These are phyloP conservation scores for Nannochloris sp. DNA, from an alignment of 139 green algal species.

Conservation along the genomic window DNA sequence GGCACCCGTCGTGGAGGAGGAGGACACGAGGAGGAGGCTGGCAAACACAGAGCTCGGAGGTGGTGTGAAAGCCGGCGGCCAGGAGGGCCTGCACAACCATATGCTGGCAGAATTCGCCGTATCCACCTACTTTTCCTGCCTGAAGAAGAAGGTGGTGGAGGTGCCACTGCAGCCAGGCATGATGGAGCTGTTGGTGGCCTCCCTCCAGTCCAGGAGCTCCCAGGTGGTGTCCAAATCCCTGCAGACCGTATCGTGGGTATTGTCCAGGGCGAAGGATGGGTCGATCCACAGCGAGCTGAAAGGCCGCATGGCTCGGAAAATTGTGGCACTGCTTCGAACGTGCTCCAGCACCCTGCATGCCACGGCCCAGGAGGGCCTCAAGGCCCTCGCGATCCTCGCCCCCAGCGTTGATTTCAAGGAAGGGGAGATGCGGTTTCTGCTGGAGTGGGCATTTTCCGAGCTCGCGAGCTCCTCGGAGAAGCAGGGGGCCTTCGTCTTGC, in stretches of 20 bases:
- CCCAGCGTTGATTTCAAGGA: slow-evolving; percentile 24
- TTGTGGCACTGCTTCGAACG: slow-evolving; percentile 47
- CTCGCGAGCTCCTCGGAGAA: slow-evolving; percentile 34
- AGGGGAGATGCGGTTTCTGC: slow-evolving; percentile 67
- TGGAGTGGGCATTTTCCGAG: slow-evolving; percentile 69
- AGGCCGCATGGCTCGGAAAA: slow-evolving; percentile 1
- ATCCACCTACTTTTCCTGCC: slow-evolving; percentile 42
- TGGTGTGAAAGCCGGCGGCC: too few relatives aligned
- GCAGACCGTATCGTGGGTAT: slow-evolving; percentile 37
- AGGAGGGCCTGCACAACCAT: slow-evolving; percentile 40
- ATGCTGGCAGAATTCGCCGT: slow-evolving; percentile 76
- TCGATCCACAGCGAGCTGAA: not conserved
- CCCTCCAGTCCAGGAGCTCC: slow-evolving; percentile 40
- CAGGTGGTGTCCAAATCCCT: slow-evolving; percentile 42
- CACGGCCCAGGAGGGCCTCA: slow-evolving; percentile 58
- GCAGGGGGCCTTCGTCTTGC: slow-evolving; percentile 57
- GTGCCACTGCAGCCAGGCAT: too few relatives aligned
- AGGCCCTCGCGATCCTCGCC: slow-evolving; percentile 67
- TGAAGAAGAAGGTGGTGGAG: slow-evolving; percentile 24
- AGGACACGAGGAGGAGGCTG: not conserved
- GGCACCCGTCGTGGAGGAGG: slow-evolving; percentile 23
- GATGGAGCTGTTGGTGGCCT: slow-evolving; percentile 14
- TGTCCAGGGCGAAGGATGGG: slow-evolving; percentile 45
- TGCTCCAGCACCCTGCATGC: slow-evolving; percentile 41
- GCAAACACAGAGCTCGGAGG: too few relatives aligned